Evolutionary conservation across 2,329 filamentous ascomycete genomes (phyloP), one percentile per base, ranked within the genome.

Genomic region (Penicillium psychrosexuale): DNA sequence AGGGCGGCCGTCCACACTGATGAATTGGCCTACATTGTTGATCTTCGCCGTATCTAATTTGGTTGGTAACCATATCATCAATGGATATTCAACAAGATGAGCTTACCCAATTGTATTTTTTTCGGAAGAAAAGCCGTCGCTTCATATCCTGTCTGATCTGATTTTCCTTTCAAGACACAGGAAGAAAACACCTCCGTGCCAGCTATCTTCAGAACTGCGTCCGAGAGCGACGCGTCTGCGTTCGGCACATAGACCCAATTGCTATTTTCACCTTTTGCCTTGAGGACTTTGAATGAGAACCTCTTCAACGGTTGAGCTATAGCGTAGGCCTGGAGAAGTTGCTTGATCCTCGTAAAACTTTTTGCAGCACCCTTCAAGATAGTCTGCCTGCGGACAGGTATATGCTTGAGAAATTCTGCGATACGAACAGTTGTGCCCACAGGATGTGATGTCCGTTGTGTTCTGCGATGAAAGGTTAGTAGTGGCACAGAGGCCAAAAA

Each of bases 181-280:
- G 80, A 78, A 1, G 77, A 74, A 9, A 78, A 75, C 39, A 80
- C 77, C 5, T 84, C 79, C 37, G 76, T 78, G 2, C 84, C 83
- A 7, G 80, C 69, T 36, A 85, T 72, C 59, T 84, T 85, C 36
- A 81, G 68, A 3, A 79, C 80, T 8, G 82, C 81, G 66, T 86
- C 81, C 57, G 76, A 70, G 2, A 82, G 64, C 36, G 71, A 76
- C 6, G 77, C 73, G 19, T 71, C 72, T 27, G 71, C 58, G 40
- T 78, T 80, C 0, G 84, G 82, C 1, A 80, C 81, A 66, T 86
- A 88, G 13, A 78, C 73, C 74, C 83, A 85, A 43, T 88, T 89
- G 4, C 66, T 71, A 51, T 80, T 79, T 59, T 86, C 80, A 61
- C 84, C 86, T 67, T 84, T 85, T 2, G 77, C 81, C 66, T 84